Conservation (phyloP, 225 moss, liverwort and hornwort genomes). For the Thuidium tamariscinum region DNA sequence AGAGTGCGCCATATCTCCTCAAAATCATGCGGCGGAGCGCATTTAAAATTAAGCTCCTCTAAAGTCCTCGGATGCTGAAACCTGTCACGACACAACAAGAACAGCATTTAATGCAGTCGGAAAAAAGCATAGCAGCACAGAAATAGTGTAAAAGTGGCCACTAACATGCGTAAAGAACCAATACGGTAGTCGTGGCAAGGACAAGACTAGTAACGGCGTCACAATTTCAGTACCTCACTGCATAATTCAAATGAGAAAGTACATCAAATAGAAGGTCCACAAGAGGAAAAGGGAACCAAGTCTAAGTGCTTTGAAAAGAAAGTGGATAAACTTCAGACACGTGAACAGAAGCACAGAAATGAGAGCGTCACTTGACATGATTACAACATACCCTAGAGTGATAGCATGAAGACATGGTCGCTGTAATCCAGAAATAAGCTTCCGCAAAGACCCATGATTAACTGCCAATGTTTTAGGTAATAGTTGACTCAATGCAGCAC, state of each 20-base stretch:
- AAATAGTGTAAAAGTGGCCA: neutral
- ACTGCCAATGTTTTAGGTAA: constrained; percentile 42
- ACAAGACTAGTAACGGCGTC: neutral
- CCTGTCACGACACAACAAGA: constrained; percentile 22
- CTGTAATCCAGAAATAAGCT: constrained; percentile 62
- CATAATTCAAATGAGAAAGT: neutral
- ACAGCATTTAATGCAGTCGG: neutral
- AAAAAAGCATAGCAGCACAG: neutral
- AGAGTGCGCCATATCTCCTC: constrained; percentile 50
- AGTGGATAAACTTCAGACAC: neutral
- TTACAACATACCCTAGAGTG: constrained; percentile 67
- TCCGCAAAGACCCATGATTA: constrained; percentile 57
- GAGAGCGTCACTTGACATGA: neutral
- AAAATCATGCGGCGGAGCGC: constrained; percentile 84
- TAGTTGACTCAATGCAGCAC: constrained; percentile 63
- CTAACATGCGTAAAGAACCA: neutral
- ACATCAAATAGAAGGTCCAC: neutral
- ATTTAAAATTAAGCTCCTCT: constrained; percentile 57
- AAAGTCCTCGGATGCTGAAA: constrained; percentile 85
- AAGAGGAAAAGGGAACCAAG: neutral
- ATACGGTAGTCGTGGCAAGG: neutral
- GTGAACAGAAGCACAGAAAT: neutral
- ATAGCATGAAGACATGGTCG: constrained; percentile 94
- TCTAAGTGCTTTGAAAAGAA: neutral
- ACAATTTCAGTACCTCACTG: neutral